Evolutionary conservation across 352 stramenopile genomes (phyloP), one percentile per base, ranked within the genome.

Genomic region (Blastocystis sp.): DNA sequence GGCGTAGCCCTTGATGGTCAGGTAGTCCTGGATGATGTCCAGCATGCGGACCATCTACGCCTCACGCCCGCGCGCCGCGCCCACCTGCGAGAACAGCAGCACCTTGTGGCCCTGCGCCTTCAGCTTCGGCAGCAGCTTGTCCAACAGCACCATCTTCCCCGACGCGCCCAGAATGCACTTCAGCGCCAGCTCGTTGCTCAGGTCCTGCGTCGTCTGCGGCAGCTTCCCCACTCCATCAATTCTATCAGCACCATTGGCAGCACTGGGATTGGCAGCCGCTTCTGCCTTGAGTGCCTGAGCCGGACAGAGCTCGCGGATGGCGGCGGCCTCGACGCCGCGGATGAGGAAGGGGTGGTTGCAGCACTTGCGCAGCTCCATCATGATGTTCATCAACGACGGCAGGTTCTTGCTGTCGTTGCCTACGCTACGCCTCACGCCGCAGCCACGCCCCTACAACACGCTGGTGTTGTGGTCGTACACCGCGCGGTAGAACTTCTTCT

Each of bases 331-430:
- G 17, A 95, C 91, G 43, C 94, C 94, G 0, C 94, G 97, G 74
- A 99, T 96, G 41, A 99, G 90, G 90, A 98, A 99, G 1, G 97
- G 94, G 90, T 99, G 97, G 90, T 99, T 99, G 90, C 97, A 99
- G 90, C 96, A 99, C 90, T 99, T 99, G 48, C 96, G 91, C 34
- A 99, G 90, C 91, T 99, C 94, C 92, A 99, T 97, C 59, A 98
- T 96, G 76, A 99, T 94, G 91, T 99, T 99, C 90, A 98, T 98
- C 40, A 99, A 91, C 74, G 93, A 93, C 0, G 93, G 94, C n/a
- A 92, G 91, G 89, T 95, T 94, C 21, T 62, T 62, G 10, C 38
- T 62, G 43, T 91, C 89, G 56, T 81, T 88, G 1, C 89, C 86
- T 5, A 76, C 19, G 89, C 89, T 61, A 82, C 34, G 17, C 65